Percentiles rank a stretch among this genome's conserved stretches.
Conservation (phyloP, 495 filamentous ascomycete species). For the Tetracladium setigerum region DNA sequence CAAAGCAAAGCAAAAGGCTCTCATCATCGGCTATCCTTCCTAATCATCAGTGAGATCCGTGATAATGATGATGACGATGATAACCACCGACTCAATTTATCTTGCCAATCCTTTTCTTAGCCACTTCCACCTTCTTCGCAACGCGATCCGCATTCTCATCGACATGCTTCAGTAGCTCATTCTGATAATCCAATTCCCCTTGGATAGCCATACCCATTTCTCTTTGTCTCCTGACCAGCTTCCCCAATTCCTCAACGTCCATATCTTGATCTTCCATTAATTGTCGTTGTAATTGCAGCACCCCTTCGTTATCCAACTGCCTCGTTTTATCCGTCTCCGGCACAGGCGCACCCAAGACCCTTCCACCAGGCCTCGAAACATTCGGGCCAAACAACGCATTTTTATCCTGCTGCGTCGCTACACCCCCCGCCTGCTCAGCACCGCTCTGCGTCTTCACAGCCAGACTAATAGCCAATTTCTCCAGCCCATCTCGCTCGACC, state of each 20-base stretch:
- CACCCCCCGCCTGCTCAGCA: neutral
- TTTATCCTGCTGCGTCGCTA: constrained; percentile 47
- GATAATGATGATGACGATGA: no score
- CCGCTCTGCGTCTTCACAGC: constrained; percentile 27
- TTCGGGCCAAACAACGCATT: constrained; percentile 39
- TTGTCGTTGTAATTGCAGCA: constrained; percentile 77
- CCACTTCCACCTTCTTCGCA: constrained; percentile 70
- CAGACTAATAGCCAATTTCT: constrained; percentile 69
- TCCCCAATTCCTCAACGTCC: constrained; percentile 66
- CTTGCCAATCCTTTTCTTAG: constrained; percentile 72
- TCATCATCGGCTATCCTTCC: no score
- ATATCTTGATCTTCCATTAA: constrained; percentile 82
- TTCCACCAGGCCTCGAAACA: constrained; percentile 32
- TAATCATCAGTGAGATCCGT: no score
- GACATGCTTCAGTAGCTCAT: constrained; percentile 65
- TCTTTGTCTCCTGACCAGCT: constrained; percentile 70
- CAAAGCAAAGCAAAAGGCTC: no score
- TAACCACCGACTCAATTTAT: no score
- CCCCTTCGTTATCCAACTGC: constrained; percentile 83
- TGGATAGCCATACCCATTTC: constrained; percentile 83
- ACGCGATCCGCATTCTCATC: constrained; percentile 70
- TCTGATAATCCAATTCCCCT: constrained; percentile 79
- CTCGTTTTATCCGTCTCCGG: constrained; percentile 83
- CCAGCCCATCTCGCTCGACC: constrained; percentile 81
- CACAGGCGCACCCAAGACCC: constrained; percentile 68